Evolutionary conservation across 768 basidiomycete species (phyloP), one percentile per base, ranked within the genome.

Genomic region (Filobasidium wieringae): DNA sequence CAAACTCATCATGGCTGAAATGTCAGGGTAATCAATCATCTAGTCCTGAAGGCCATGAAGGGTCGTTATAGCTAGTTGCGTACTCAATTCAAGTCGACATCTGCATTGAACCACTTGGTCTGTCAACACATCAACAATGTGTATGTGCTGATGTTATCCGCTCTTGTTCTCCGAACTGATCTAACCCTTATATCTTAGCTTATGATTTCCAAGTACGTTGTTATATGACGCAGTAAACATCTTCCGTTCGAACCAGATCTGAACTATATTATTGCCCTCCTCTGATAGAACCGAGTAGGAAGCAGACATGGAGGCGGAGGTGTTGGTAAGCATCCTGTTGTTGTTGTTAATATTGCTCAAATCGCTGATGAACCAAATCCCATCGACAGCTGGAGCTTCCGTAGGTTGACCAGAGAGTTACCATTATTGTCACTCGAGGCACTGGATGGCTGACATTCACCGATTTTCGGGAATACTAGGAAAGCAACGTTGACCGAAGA

Each of bases 401-500:
- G n/a, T n/a, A n/a, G n/a, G n/a, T n/a, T n/a, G n/a, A n/a, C n/a
- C n/a, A n/a, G n/a, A n/a, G n/a, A n/a, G n/a, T n/a, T n/a, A n/a
- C n/a, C n/a, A n/a, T n/a, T n/a, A n/a, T n/a, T n/a, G n/a, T n/a
- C n/a, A n/a, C n/a, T n/a, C n/a, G n/a, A n/a, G n/a, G n/a, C n/a
- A n/a, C n/a, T n/a, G n/a, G n/a, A n/a, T n/a, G n/a, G n/a, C n/a
- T n/a, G n/a, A n/a, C n/a, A n/a, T n/a, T n/a, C n/a, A n/a, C n/a
- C n/a, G n/a, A n/a, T n/a, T n/a, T n/a, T n/a, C n/a, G n/a, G n/a
- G n/a, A n/a, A n/a, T n/a, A n/a, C n/a, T 88, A 86, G 24, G 95
- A 97, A 77, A 85, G 85, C 32, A 95, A 96, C 71, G 85, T 99
- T 17, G 93, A 97, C 78, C 79, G 95, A 61, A 80, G 93, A 57